A percentile compares a stretch with the other conserved stretches of the same genome.
These are phyloP conservation scores for Austroboletus niveus DNA, from an alignment of 1,284 basidiomycete genomes.

Conservation along the genomic window DNA sequence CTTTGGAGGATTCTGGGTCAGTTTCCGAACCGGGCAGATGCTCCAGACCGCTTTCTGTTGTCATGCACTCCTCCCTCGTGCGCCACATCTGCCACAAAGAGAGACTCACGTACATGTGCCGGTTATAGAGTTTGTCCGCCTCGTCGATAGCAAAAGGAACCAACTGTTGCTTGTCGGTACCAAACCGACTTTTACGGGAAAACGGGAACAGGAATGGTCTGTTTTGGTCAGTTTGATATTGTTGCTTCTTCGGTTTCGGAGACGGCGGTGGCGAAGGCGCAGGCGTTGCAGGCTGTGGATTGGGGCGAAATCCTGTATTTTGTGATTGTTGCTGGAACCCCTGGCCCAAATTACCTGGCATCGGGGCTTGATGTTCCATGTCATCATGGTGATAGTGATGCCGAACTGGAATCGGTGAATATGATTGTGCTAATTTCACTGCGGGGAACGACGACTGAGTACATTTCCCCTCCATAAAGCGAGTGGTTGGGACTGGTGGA, in stretches of 20 bases:
- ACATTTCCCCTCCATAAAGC: conserved; percentile 35
- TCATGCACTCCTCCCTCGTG: conserved; percentile 92
- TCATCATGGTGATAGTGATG: conserved; percentile 89
- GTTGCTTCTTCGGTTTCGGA: conserved; percentile 95
- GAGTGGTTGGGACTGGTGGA: conserved; percentile 40
- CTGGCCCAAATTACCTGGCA: conserved; percentile 40
- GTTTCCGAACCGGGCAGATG: conserved; percentile 67
- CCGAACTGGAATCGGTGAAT: conserved; percentile 89
- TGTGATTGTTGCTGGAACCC: conserved; percentile 47
- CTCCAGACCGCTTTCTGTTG: conserved; percentile 89
- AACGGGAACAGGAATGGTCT: conserved; percentile 97
- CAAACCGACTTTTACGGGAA: conserved; percentile 48
- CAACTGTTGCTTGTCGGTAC: conserved; percentile 51
- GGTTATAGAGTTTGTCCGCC: conserved; percentile 87
- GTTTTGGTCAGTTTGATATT: conserved; percentile 96
- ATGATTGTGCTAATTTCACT: conserved; percentile 81
- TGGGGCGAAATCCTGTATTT: conserved; percentile 46
- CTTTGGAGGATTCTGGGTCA: conserved; percentile 47
- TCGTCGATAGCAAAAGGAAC: conserved; percentile 97
- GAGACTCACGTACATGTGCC: conserved; percentile 89
- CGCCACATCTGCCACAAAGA: conserved; percentile 94
- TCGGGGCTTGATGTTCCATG: conserved; percentile 45
- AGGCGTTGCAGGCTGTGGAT: conserved; percentile 76
- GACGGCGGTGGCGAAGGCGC: conserved; percentile 88
- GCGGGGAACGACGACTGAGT: conserved; percentile 42